phyloP scores from a whole-genome alignment of 2,329 filamentous ascomycete genomes.

The Pseudogymnoascus pannorum region DNA sequence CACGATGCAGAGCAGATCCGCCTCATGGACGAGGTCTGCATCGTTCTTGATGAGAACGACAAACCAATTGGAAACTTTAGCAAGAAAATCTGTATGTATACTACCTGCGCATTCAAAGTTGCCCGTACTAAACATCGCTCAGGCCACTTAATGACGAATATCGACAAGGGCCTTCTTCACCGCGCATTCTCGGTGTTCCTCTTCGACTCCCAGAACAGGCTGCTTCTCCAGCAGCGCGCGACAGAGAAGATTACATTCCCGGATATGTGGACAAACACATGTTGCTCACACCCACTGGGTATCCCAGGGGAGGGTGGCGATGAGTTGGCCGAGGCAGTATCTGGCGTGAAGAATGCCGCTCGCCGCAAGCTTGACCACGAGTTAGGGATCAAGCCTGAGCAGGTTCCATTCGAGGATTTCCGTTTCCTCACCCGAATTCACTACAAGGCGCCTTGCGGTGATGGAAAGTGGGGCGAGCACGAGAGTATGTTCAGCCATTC shows the following conservation, averaged over 20 bases:
- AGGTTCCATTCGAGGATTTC: conserved; percentile 88
- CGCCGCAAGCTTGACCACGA: conserved; percentile 92
- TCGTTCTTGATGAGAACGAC: conserved; percentile 89
- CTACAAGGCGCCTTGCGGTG: conserved; percentile 84
- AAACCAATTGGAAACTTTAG: conserved; percentile 88
- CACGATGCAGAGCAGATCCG: conserved; percentile 98
- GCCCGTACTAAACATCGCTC: conserved; percentile 17
- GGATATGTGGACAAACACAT: conserved; percentile 99
- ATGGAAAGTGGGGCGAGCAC: conserved; percentile 98
- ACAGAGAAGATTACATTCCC: conserved; percentile 98
- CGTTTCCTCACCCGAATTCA: conserved; percentile 94
- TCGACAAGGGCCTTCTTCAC: conserved; percentile 90
- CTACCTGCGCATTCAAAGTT: neutral
- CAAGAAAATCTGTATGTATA: conserved; percentile 85
- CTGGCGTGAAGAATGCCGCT: conserved; percentile 84
- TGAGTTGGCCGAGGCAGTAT: conserved; percentile 69
- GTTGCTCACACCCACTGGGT: conserved; percentile 93
- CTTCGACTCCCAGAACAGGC: conserved; percentile 86
- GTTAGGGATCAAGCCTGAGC: conserved; percentile 79
- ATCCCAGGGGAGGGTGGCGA: conserved; percentile 86
- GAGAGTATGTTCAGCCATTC: conserved; percentile 60
- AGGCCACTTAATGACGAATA: conserved; percentile 99
- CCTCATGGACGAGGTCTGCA: conserved; percentile 98
- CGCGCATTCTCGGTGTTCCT: conserved; percentile 97
- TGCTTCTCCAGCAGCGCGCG: conserved; percentile 92